phyloP scores from a whole-genome alignment of 352 stramenopile genomes.

The Phytophthora aleatoria region DNA sequence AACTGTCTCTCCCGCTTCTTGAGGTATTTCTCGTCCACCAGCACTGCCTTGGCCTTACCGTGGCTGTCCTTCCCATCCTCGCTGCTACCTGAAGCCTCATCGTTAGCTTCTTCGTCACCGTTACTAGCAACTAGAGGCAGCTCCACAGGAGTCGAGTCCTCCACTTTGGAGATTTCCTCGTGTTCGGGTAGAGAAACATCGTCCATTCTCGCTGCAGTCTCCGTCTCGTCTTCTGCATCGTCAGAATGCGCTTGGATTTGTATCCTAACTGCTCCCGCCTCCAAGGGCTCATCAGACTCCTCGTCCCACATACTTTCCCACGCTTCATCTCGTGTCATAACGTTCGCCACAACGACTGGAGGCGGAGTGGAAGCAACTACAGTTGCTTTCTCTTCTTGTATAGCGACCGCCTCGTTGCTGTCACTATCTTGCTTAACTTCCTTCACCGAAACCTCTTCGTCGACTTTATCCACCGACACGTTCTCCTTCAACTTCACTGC shows the following conservation, averaged over 20 bases:
- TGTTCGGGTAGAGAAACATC: conserved; percentile 2
- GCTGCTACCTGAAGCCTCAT: conserved; percentile 37
- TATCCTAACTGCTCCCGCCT: conserved; percentile 29
- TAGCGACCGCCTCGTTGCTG: not conserved
- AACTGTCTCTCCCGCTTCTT: conserved; percentile 79
- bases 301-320: conserved; percentile 82
- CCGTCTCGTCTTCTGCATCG: conserved; percentile 10
- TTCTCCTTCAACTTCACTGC: not conserved
- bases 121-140: not conserved
- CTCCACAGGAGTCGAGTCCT: not conserved
- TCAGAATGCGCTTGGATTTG: conserved; percentile 29
- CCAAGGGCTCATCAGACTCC: conserved; percentile 45
- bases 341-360: conserved; percentile 25
- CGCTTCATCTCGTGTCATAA: conserved; percentile 74
- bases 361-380: conserved; percentile 4
- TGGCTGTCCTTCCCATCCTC: conserved; percentile 43
- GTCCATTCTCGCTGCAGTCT: conserved; percentile 1
- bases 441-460: not conserved
- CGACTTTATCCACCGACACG: conserved; percentile 4
- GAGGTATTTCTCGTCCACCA: conserved; percentile 81
- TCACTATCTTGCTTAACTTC: conserved; percentile 4
- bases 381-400: conserved; percentile 1
- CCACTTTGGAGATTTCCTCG: conserved; percentile 2
- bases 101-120: conserved; percentile 33
- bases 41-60: conserved; percentile 43